Percentiles rank a stretch among this genome's conserved stretches.
phyloP scores from a whole-genome alignment of 2,329 filamentous ascomycete genomes.

The Chaetomium globosum region DNA sequence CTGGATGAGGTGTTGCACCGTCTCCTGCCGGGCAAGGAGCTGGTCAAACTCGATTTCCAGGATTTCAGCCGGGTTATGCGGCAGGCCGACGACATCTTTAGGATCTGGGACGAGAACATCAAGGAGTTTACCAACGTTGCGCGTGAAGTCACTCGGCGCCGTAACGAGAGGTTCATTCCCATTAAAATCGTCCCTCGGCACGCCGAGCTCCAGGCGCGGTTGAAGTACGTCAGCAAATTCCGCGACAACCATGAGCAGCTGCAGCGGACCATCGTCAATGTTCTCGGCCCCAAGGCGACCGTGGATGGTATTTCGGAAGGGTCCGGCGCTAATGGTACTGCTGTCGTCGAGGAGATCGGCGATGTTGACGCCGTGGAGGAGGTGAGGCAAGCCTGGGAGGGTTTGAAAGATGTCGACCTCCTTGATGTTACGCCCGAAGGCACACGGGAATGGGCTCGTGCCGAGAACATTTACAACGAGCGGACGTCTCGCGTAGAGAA shows the following conservation, averaged over 20 bases:
- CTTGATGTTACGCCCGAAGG: conserved; percentile 89
- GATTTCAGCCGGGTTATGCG: conserved; percentile 88
- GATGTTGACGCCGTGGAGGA: conserved; percentile 97
- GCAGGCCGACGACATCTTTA: conserved; percentile 82
- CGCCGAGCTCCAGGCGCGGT: conserved; percentile 81
- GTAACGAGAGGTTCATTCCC: conserved; percentile 97
- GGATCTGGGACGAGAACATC: conserved; percentile 90
- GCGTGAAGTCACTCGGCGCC: conserved; percentile 86
- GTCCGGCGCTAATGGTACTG: conserved; percentile 59
- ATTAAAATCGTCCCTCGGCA: conserved; percentile 94
- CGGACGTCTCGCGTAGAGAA: conserved; percentile 96
- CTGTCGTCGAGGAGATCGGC: conserved; percentile 89
- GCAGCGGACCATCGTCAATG: conserved; percentile 92
- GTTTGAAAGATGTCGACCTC: conserved; percentile 90
- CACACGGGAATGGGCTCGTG: conserved; percentile 88
- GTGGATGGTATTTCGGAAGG: conserved; percentile 58
- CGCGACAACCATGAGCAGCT: conserved; percentile 97
- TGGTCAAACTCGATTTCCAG: conserved; percentile 89
- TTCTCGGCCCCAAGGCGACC: conserved; percentile 76
- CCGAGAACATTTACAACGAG: conserved; percentile 95
- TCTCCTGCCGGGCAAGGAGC: conserved; percentile 78
- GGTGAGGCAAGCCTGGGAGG: conserved; percentile 90
- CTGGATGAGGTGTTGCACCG: conserved; percentile 84
- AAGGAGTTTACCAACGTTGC: conserved; percentile 99
- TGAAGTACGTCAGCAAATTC: conserved; percentile 94